Evolutionary conservation across 1,284 basidiomycete species (phyloP).

Genomic region (Ceratobasidium sp.): DNA sequence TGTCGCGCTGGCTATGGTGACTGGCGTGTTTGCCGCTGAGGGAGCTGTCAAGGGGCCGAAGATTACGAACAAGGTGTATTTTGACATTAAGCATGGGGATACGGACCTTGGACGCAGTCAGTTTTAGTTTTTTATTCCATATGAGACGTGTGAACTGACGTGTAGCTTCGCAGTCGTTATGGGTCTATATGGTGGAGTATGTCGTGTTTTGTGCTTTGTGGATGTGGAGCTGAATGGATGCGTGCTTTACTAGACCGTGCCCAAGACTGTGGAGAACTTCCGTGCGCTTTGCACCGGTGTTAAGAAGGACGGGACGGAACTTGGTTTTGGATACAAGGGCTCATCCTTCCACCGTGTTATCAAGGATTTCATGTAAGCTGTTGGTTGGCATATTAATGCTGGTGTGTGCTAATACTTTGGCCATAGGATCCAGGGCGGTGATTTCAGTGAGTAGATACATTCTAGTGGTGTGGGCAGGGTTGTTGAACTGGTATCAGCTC

Average conservation of each 20-base stretch:
- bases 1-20: constrained; percentile 22
- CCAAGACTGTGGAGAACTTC: constrained; percentile 79
- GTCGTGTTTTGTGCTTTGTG: constrained; percentile 44
- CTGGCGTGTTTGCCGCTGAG: constrained; percentile 21
- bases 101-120: constrained; percentile 81
- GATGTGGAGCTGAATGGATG: constrained; percentile 45
- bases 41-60: constrained; percentile 72
- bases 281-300: constrained; percentile 75
- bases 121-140: constrained; percentile 54
- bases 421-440: constrained; percentile 71
- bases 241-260: constrained; percentile 71
- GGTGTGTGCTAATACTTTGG: constrained; percentile 12
- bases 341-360: constrained; percentile 77
- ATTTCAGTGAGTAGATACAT: constrained; percentile 64
- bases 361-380: constrained; percentile 70
- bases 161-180: constrained; percentile 68
- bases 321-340: constrained; percentile 78
- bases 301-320: constrained; percentile 78
- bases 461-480: constrained; percentile 1
- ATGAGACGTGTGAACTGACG: background rate
- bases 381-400: constrained; percentile 6
- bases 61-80: constrained; percentile 93
- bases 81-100: constrained; percentile 92
- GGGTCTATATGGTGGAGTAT: constrained; percentile 83
- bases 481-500: constrained; percentile 53